Evolutionary conservation across 768 basidiomycete species (phyloP).

Genomic region (Agrocybe chaxingu): DNA sequence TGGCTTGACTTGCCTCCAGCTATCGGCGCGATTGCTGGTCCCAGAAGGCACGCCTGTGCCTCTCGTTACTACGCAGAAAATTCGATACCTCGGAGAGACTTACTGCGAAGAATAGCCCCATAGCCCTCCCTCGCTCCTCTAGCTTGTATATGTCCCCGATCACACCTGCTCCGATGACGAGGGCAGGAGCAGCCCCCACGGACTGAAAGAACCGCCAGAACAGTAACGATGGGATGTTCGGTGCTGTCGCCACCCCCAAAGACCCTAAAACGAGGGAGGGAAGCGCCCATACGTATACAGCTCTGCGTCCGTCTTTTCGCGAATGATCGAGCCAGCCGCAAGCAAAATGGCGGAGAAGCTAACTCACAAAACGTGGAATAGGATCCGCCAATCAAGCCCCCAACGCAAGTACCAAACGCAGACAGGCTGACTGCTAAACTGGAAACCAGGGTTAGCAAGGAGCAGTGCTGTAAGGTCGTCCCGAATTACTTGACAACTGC

Average conservation of each 20-base stretch:
- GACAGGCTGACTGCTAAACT: conserved; percentile 36
- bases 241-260: conserved; percentile 52
- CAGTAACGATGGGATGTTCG: conserved; percentile 44
- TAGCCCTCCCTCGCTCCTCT: conserved; percentile 57
- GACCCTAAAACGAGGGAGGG: conserved; percentile 60
- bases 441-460: not conserved
- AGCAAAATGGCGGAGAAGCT: not conserved
- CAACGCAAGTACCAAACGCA: conserved; percentile 29
- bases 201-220: conserved; percentile 65
- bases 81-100: conserved; percentile 6
- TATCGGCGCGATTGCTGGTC: conserved; percentile 60
- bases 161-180: conserved; percentile 55
- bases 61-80: not conserved
- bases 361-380: conserved; percentile 38
- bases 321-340: no score
- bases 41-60: conserved; percentile 33
- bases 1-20: conserved; percentile 40
- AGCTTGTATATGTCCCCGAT: conserved; percentile 66
- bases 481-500: conserved; percentile 49
- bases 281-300: conserved; percentile 54
- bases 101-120: conserved; percentile 59
- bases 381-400: conserved; percentile 28
- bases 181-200: conserved; percentile 54
- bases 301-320: conserved; percentile 57
- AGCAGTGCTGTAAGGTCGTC: not conserved